Percentiles rank a stretch among this genome's conserved stretches.
Conservation (phyloP, 371 early-diverging fungal species). For the Smittium mucronatum region DNA sequence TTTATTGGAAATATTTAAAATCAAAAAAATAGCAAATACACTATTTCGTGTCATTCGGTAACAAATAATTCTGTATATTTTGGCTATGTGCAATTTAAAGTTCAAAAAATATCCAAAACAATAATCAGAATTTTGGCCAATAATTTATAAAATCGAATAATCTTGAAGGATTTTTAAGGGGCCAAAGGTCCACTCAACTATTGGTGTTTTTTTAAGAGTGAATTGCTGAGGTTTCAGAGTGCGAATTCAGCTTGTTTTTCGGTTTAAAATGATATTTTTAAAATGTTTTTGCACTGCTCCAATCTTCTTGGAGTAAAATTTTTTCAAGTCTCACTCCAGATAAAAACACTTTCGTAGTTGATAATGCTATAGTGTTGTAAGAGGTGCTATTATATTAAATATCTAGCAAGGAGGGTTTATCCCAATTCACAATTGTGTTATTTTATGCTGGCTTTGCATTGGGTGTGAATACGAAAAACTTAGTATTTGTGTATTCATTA, state of each 20-base stretch:
- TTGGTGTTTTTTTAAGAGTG: slow-evolving; percentile 3
- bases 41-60: no score
- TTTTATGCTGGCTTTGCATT: neutral
- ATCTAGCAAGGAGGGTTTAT: neutral
- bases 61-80: no score
- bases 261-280: slow-evolving; percentile 7
- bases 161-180: no score
- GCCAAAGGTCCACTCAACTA: slow-evolving; percentile 2
- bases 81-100: no score
- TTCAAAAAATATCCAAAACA: no score
- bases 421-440: neutral
- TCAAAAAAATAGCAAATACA: no score
- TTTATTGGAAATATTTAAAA: no score
- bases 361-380: neutral
- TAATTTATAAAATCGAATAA: no score
- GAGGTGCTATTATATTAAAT: neutral
- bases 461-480: slow-evolving; percentile 1
- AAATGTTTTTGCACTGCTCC: neutral
- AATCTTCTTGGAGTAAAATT: slow-evolving; percentile 3
- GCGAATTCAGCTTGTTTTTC: neutral
- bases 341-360: neutral
- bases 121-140: no score
- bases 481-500: neutral
- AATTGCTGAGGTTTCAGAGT: neutral
- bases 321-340: neutral